Evolutionary conservation across 164 flowering plant genomes (phyloP).

Genomic region (Magnolia officinalis): DNA sequence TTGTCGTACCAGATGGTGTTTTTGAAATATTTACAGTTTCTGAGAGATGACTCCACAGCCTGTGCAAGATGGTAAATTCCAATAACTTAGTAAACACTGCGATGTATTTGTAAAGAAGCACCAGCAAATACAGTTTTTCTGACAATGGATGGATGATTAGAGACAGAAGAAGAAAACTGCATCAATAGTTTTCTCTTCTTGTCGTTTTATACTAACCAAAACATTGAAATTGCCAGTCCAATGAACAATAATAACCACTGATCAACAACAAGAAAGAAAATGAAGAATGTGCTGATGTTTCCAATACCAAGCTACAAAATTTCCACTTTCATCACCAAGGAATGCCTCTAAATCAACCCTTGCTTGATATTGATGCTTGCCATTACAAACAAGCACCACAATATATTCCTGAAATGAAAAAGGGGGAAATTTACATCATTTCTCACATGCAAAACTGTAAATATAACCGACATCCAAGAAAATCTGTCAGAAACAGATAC

Average conservation of each 20-base stretch:
- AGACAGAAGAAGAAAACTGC: background rate
- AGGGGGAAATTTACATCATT: background rate
- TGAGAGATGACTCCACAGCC: slow-evolving; percentile 38
- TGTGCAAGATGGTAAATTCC: slow-evolving; percentile 4
- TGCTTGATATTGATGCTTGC: slow-evolving; percentile 40
- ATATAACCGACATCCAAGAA: background rate
- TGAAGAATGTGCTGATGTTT: slow-evolving; percentile 2
- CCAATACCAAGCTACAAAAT: slow-evolving; percentile 41
- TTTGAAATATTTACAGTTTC: slow-evolving; percentile 8
- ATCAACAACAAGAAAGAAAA: background rate
- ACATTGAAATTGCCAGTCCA: background rate
- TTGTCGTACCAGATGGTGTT: background rate
- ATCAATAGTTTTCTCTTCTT: background rate
- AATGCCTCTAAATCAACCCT: slow-evolving; percentile 45
- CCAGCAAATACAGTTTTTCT: background rate
- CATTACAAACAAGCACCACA: slow-evolving; percentile 44
- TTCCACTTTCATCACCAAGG: slow-evolving; percentile 37
- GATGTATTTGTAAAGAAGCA: background rate
- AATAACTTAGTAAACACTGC: background rate
- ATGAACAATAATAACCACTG: background rate
- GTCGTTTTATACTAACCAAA: background rate
- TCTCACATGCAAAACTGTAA: background rate
- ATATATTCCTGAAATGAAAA: slow-evolving; percentile 35
- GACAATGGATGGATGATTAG: background rate
- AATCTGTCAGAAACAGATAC: background rate